Conservation (phyloP, 2,329 filamentous ascomycete genomes). For the Sporothrix globosa region DNA sequence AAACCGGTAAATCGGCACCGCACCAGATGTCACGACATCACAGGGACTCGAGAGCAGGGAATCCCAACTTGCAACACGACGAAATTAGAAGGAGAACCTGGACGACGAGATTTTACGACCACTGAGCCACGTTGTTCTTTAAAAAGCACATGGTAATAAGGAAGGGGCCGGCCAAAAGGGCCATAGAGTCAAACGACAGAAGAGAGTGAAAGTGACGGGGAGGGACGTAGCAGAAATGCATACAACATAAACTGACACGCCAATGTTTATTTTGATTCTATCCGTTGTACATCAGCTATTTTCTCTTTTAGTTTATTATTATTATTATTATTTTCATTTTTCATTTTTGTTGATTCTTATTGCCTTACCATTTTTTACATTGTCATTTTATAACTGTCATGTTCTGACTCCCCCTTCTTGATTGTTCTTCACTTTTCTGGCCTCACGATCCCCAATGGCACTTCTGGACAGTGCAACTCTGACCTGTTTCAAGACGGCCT, state of each 20-base stretch:
- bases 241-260: not conserved
- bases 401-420: not conserved
- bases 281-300: too few relatives aligned
- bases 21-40: not conserved
- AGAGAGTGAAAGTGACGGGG: not conserved
- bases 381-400: not conserved
- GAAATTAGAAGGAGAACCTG: not conserved
- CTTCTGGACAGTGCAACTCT: not conserved
- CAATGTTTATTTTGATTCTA: too few relatives aligned
- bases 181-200: not conserved
- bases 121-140: not conserved
- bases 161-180: not conserved
- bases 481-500: conserved; percentile 15
- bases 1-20: not conserved
- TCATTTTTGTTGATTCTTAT: not conserved
- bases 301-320: too few relatives aligned
- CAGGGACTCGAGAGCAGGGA: not conserved
- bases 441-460: not conserved
- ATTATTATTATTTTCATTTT: not conserved
- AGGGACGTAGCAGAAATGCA: not conserved
- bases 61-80: not conserved
- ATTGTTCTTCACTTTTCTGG: not conserved
- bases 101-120: not conserved
- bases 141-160: not conserved
- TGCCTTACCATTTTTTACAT: too few relatives aligned